Conservation (phyloP, 208 protist species). For the Strigomonas galati region DNA sequence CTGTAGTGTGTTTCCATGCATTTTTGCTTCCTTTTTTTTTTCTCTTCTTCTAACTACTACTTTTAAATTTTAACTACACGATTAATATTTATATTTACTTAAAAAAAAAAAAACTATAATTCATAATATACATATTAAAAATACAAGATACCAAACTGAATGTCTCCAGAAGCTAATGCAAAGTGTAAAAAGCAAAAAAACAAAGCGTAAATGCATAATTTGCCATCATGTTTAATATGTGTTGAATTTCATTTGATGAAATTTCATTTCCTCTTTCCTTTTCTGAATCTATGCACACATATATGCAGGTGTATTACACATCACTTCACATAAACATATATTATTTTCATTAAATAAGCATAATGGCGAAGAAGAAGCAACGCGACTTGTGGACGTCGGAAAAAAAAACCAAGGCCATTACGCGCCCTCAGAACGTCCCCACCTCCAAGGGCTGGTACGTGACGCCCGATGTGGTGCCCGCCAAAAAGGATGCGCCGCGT, state of each 20-base stretch:
- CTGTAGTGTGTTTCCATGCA: constrained; percentile 31
- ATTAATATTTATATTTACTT: constrained; percentile 1
- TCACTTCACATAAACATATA: background rate
- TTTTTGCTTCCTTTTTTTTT: constrained; percentile 10
- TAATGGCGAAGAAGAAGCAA: constrained; percentile 31
- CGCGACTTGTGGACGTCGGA: constrained; percentile 67
- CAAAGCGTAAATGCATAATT: too few relatives aligned
- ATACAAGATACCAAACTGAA: too few relatives aligned
- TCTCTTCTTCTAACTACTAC: background rate
- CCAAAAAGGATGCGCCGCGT: constrained; percentile 54
- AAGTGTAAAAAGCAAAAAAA: too few relatives aligned
- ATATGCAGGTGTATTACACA: background rate
- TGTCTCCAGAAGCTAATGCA: too few relatives aligned
- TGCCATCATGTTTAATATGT: too few relatives aligned
- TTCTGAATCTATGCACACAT: background rate
- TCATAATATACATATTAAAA: too few relatives aligned
- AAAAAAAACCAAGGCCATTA: constrained; percentile 40
- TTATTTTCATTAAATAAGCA: background rate
- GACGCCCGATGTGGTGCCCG: constrained; percentile 50
- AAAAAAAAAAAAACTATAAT: too few relatives aligned
- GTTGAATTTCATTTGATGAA: background rate
- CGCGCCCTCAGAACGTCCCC: constrained; percentile 42
- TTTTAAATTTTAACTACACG: constrained; percentile 9
- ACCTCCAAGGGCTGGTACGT: constrained; percentile 62
- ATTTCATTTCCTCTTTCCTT: constrained; percentile 17